Conservation (phyloP, 768 basidiomycete genomes). For the Hirschioporus abietinus region DNA sequence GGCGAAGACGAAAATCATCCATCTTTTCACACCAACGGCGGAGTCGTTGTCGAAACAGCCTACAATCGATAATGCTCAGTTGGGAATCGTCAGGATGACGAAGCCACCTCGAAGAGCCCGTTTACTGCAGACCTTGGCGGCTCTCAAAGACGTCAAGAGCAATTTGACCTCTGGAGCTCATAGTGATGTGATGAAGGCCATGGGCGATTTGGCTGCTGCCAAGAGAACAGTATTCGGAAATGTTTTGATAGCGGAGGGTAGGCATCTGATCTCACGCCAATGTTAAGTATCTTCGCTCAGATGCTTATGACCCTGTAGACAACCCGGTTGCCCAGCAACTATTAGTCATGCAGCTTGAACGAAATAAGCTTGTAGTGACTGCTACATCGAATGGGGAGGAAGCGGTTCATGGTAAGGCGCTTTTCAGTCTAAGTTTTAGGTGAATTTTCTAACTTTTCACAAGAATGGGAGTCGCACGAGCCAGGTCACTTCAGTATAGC, state of each 20-base stretch:
- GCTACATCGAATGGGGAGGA: constrained; percentile 66
- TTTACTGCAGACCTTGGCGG: constrained; percentile 57
- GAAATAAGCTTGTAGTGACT: constrained; percentile 52
- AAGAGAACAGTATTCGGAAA: constrained; percentile 59
- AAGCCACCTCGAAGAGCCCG: constrained; percentile 63
- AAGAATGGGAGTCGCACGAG: constrained; percentile 65
- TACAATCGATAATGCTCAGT: constrained; percentile 44
- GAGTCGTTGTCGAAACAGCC: constrained; percentile 45
- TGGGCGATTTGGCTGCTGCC: constrained; percentile 41
- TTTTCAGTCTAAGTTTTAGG: neutral
- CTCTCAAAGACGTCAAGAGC: constrained; percentile 48
- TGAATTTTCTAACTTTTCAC: constrained; percentile 8
- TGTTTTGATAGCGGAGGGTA: constrained; percentile 70
- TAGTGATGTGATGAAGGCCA: constrained; percentile 34
- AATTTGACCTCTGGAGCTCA: constrained; percentile 32
- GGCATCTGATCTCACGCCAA: constrained; percentile 8
- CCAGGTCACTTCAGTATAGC: constrained; percentile 68
- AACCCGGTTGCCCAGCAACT: constrained; percentile 68
- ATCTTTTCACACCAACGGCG: constrained; percentile 68
- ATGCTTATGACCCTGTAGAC: constrained; percentile 33
- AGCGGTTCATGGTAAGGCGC: constrained; percentile 46
- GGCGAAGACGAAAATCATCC: constrained; percentile 57
- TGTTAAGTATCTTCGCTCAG: neutral
- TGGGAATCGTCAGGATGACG: constrained; percentile 61
- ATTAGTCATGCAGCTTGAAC: constrained; percentile 60